Evolutionary conservation across 768 basidiomycete species (phyloP).

Genomic region (Termitomyces sp.): DNA sequence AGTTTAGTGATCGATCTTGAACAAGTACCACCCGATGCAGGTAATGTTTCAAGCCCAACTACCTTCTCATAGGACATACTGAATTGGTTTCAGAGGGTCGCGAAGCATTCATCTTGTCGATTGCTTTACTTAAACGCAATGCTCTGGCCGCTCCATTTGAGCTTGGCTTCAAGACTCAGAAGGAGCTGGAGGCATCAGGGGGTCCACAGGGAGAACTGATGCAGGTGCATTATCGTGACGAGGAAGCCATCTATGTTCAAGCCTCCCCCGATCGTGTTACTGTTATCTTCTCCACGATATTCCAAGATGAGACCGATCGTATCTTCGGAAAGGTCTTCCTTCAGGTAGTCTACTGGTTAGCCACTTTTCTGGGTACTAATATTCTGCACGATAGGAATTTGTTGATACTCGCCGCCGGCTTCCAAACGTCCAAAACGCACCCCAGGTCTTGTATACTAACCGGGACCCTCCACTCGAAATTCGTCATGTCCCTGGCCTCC

Average conservation of each 20-base stretch:
- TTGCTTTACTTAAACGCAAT: constrained; percentile 87
- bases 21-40: constrained; percentile 71
- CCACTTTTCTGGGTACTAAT: neutral
- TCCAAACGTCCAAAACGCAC: constrained; percentile 92
- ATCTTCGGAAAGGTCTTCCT: constrained; percentile 98
- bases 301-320: constrained; percentile 95
- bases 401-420: constrained; percentile 94
- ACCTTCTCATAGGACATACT: constrained; percentile 5
- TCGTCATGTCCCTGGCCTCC: constrained; percentile 75
- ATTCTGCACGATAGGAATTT: constrained; percentile 68
- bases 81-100: constrained; percentile 55
- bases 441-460: constrained; percentile 93
- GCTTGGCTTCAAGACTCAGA: constrained; percentile 77
- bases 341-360: constrained; percentile 51
- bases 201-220: constrained; percentile 76
- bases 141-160: constrained; percentile 95
- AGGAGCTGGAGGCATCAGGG: constrained; percentile 71
- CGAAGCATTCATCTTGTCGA: constrained; percentile 71
- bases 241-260: constrained; percentile 95
- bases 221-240: constrained; percentile 91
- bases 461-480: constrained; percentile 97
- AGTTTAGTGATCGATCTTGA: constrained; percentile 86
- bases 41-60: constrained; percentile 35
- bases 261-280: constrained; percentile 94
- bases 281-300: constrained; percentile 95